A percentile compares a stretch with the other conserved stretches of the same genome.
phyloP scores from a whole-genome alignment of 2,329 filamentous ascomycete species.

The Colletotrichum liriopes region DNA sequence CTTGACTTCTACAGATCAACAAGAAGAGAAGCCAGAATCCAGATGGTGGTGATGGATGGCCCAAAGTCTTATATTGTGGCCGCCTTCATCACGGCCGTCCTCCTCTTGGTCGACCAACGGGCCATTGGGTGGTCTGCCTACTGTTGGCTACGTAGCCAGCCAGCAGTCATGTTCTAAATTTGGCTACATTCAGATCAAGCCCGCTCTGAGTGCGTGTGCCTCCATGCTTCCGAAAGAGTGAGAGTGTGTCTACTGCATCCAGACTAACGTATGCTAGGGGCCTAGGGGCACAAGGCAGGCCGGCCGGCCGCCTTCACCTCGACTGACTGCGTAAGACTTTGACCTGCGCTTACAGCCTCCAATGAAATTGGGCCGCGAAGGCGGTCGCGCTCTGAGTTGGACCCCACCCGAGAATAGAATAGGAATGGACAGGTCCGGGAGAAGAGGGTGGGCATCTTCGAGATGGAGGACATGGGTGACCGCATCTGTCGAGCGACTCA shows the following conservation, averaged over 20 bases:
- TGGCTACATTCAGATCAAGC: slow-evolving; percentile 37
- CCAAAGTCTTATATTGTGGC: slow-evolving; percentile 73
- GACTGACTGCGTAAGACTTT: slow-evolving; percentile 34
- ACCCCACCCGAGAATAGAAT: slow-evolving; percentile 44
- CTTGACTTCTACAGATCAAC: slow-evolving; percentile 58
- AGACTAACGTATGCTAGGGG: slow-evolving; percentile 33
- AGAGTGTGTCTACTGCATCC: slow-evolving; percentile 18
- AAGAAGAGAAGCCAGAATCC: slow-evolving; percentile 60
- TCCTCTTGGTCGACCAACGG: slow-evolving; percentile 31
- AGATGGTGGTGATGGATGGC: slow-evolving; percentile 57
- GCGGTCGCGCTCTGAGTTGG: slow-evolving; percentile 42
- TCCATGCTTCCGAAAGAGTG: slow-evolving; percentile 6
- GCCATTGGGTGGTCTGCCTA: slow-evolving; percentile 37
- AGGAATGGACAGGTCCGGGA: slow-evolving; percentile 33
- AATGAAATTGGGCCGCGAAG: slow-evolving; percentile 56
- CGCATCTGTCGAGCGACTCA: slow-evolving; percentile 51
- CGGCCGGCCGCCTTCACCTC: slow-evolving; percentile 36
- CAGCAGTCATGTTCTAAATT: slow-evolving; percentile 44
- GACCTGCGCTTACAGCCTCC: slow-evolving; percentile 64
- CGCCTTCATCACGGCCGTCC: slow-evolving; percentile 58
- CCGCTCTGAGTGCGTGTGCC: slow-evolving; percentile 9
- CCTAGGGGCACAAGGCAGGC: slow-evolving; percentile 37
- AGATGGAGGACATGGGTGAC: slow-evolving; percentile 48
- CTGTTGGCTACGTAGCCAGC: slow-evolving; percentile 39
- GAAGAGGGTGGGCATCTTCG: slow-evolving; percentile 26